Percentiles rank a stretch among this genome's conserved stretches.
Conservation (phyloP, 495 filamentous ascomycete species). For the Thermochaetoides thermophila region DNA sequence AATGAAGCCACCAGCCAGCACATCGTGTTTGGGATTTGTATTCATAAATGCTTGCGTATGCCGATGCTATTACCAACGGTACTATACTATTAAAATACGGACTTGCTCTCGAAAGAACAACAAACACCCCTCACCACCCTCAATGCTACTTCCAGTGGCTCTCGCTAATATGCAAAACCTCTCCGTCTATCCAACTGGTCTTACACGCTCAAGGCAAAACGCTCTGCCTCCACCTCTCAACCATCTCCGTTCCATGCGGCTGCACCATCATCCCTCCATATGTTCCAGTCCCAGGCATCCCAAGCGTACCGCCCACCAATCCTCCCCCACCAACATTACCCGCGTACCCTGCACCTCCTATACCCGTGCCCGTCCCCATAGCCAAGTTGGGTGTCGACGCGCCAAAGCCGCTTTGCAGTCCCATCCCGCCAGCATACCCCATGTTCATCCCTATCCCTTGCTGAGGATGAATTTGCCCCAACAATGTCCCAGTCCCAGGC, state of each 20-base stretch:
- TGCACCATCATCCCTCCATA: background rate
- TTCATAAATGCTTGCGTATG: no score
- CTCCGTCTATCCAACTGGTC: no score
- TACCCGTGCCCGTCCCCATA: background rate
- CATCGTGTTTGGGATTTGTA: no score
- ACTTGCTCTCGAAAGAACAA: no score
- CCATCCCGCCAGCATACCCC: no score
- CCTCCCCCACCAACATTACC: background rate
- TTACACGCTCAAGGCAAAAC: conserved; percentile 36
- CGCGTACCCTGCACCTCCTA: background rate
- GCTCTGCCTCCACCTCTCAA: conserved; percentile 84
- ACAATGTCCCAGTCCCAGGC: conserved; percentile 1
- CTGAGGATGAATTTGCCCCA: background rate
- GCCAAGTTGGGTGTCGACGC: conserved; percentile 5
- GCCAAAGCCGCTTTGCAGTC: conserved; percentile 1
- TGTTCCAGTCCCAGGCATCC: background rate
- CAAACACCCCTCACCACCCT: conserved; percentile 1
- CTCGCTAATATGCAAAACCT: no score
- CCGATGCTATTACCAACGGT: no score
- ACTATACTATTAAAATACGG: no score
- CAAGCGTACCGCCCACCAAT: background rate
- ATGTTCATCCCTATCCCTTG: background rate
- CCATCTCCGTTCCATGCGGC: conserved; percentile 27
- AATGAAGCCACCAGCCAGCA: no score
- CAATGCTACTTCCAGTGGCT: no score